Evolutionary conservation across 768 basidiomycete species (phyloP).

Genomic region (Tulasnella sp.): DNA sequence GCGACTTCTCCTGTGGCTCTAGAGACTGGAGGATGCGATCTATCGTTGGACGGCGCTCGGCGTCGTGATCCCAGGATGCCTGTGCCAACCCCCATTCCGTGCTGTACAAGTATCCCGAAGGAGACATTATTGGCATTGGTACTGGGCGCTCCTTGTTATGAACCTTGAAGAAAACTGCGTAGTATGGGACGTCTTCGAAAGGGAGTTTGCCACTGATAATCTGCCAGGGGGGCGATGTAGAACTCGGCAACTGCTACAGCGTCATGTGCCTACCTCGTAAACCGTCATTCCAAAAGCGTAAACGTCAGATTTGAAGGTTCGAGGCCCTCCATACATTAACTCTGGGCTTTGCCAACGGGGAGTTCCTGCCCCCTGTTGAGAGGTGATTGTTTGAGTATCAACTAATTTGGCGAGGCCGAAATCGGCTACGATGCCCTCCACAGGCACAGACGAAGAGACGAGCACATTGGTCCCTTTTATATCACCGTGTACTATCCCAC

Average conservation of each 20-base stretch:
- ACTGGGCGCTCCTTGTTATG: neutral
- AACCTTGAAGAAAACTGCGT: neutral
- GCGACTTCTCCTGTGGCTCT: neutral
- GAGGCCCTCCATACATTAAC: neutral
- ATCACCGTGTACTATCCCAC: neutral
- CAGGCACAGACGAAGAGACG: neutral
- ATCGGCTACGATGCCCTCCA: neutral
- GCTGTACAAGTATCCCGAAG: neutral
- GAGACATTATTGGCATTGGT: neutral
- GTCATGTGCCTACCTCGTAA: neutral
- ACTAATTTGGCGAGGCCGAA: neutral
- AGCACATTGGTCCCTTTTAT: neutral
- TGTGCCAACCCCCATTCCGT: neutral
- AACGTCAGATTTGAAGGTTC: neutral
- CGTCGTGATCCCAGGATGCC: neutral
- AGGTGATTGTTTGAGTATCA: neutral
- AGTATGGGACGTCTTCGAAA: neutral
- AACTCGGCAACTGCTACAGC: neutral
- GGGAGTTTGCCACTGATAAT: neutral
- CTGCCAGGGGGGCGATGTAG: neutral
- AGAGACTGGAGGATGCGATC: neutral
- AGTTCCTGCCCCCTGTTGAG: neutral
- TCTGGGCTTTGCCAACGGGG: slow-evolving; percentile 1
- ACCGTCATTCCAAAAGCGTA: slow-evolving; percentile 11
- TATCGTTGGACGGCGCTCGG: neutral